phyloP scores from a whole-genome alignment of 345 rosid genomes.

The Citrus sinensis region DNA sequence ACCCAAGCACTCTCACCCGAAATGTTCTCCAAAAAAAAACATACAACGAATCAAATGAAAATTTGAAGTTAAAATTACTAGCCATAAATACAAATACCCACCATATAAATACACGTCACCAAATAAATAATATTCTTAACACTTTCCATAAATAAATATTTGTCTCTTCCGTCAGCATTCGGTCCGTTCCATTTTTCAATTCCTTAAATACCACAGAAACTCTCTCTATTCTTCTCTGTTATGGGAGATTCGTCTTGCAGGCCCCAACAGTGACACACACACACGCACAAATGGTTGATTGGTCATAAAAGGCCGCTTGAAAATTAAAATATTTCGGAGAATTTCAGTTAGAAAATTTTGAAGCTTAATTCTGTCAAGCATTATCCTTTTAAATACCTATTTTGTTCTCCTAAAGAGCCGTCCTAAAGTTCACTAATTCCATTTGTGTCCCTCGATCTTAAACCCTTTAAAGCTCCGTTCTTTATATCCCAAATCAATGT shows the following conservation, averaged over 20 bases:
- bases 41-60: neutral
- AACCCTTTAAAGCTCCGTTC: conserved; percentile 11
- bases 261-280: conserved; percentile 23
- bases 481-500: neutral
- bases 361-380: neutral
- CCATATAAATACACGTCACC: neutral
- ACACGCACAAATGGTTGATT: neutral
- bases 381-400: neutral
- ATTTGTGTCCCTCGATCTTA: neutral
- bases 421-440: neutral
- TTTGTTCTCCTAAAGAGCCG: neutral
- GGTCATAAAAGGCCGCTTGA: conserved; percentile 28
- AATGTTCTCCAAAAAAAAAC: neutral
- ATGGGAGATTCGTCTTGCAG: conserved; percentile 2
- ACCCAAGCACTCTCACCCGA: neutral
- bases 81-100: neutral
- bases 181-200: neutral
- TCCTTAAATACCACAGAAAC: neutral
- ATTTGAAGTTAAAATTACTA: neutral
- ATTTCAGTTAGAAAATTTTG: conserved; percentile 7
- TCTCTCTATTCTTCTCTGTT: neutral
- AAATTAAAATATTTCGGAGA: neutral
- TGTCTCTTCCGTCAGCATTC: neutral
- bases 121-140: neutral
- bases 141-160: neutral